Percentiles rank a stretch among this genome's conserved stretches.
Evolutionary conservation across 2,329 filamentous ascomycete genomes (phyloP).

Genomic region (Stachybotrys elegans): DNA sequence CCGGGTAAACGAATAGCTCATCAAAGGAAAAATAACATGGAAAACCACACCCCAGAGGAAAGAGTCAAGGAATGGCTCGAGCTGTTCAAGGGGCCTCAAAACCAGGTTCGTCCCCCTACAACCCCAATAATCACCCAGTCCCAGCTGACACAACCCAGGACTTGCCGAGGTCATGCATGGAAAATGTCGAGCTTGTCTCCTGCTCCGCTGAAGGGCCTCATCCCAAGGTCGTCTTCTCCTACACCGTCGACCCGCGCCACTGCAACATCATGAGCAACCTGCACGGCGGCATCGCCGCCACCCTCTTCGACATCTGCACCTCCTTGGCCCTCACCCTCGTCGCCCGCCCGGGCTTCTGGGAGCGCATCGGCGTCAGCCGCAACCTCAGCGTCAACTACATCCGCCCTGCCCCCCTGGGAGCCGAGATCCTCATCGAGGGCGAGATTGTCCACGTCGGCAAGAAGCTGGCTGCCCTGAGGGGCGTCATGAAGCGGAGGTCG

Average conservation of each 20-base stretch:
- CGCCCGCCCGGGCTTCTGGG: slow-evolving; percentile 55
- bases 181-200: too few species aligned
- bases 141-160: too few species aligned
- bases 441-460: slow-evolving; percentile 55
- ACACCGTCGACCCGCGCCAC: slow-evolving; percentile 44
- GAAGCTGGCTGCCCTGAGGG: slow-evolving; percentile 47
- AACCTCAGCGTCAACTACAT: slow-evolving; percentile 64
- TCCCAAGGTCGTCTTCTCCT: slow-evolving; percentile 38
- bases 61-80: too few species aligned
- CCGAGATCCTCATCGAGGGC: slow-evolving; percentile 47
- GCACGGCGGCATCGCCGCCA: slow-evolving; percentile 60
- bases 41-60: too few species aligned
- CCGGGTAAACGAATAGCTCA: too few species aligned
- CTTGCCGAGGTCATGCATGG: too few species aligned
- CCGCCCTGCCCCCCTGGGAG: slow-evolving; percentile 51
- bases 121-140: too few species aligned
- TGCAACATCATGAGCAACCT: slow-evolving; percentile 50
- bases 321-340: slow-evolving; percentile 52
- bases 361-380: slow-evolving; percentile 57
- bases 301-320: slow-evolving; percentile 64
- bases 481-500: slow-evolving; percentile 47
- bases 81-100: too few species aligned
- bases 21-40: too few species aligned
- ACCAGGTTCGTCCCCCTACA: too few species aligned
- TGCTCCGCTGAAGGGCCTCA: too few species aligned